A percentile compares a stretch with the other conserved stretches of the same genome.
Conservation (phyloP, 768 basidiomycete species). For the Sutorius australiensis region DNA sequence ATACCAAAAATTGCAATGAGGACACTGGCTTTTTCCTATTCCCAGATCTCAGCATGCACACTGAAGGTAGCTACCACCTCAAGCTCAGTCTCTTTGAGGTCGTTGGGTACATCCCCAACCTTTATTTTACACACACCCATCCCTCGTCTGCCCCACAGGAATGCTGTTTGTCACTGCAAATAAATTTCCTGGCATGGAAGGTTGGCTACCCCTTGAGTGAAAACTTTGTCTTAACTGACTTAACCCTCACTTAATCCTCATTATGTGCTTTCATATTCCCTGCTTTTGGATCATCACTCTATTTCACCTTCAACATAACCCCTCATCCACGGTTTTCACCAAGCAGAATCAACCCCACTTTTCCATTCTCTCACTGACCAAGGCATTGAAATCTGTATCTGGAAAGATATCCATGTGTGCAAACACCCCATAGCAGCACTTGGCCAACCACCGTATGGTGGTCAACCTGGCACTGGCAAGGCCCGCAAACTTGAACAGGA, state of each 20-base stretch:
- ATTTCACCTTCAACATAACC: constrained; percentile 10
- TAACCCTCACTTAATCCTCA: constrained; percentile 7
- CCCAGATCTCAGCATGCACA: constrained; percentile 87
- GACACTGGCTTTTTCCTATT: constrained; percentile 96
- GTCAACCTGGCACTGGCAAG: constrained; percentile 7
- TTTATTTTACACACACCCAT: background rate
- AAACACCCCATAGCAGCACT: constrained; percentile 54
- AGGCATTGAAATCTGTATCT: constrained; percentile 91
- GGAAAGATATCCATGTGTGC: constrained; percentile 85
- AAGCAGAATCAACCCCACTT: constrained; percentile 79
- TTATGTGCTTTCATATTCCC: constrained; percentile 10
- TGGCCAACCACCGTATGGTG: constrained; percentile 16
- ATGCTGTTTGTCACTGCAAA: constrained; percentile 86
- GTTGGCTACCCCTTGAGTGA: constrained; percentile 39
- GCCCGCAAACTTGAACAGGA: constrained; percentile 28
- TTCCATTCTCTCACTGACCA: constrained; percentile 92
- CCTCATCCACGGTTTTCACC: background rate
- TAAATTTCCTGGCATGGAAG: constrained; percentile 97
- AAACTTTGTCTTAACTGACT: constrained; percentile 21
- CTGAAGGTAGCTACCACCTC: constrained; percentile 80
- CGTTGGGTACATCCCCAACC: constrained; percentile 68
- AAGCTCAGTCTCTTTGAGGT: constrained; percentile 85
- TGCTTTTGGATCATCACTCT: constrained; percentile 19
- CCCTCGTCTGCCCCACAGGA: constrained; percentile 38
- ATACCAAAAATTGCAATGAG: constrained; percentile 51